Conservation (phyloP, 2,329 filamentous ascomycete species). For the Fusarium penzigii region DNA sequence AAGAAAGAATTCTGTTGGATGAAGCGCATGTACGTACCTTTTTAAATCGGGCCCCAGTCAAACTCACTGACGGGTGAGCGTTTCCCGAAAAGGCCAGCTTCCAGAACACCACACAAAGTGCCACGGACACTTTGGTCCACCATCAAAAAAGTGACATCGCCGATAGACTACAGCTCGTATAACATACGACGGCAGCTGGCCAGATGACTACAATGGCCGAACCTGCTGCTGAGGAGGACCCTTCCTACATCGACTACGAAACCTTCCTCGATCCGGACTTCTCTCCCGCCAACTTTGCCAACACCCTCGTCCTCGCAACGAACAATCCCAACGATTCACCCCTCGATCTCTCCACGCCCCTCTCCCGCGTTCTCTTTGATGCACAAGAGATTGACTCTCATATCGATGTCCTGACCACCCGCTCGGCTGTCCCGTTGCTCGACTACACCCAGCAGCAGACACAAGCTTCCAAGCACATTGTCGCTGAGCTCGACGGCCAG, state of each 20-base stretch:
- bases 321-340: conserved; percentile 91
- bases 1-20: conserved; percentile 3
- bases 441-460: conserved; percentile 75
- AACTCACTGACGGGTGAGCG: conserved; percentile 18
- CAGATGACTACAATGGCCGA: conserved; percentile 12
- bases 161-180: conserved; percentile 3
- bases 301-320: conserved; percentile 82
- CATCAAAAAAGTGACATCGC: conserved; percentile 5
- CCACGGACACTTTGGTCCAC: conserved; percentile 5
- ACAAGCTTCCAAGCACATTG: conserved; percentile 69
- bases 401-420: conserved; percentile 86
- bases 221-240: conserved; percentile 47
- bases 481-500: conserved; percentile 77
- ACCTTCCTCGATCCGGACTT: conserved; percentile 84
- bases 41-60: conserved; percentile 12
- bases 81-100: conserved; percentile 32
- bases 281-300: conserved; percentile 80
- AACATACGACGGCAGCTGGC: not conserved
- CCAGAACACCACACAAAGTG: conserved; percentile 22
- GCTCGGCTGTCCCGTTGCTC: conserved; percentile 79
- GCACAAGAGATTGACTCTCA: conserved; percentile 96
- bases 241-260: conserved; percentile 95
- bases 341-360: conserved; percentile 88
- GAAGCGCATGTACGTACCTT: conserved; percentile 3
- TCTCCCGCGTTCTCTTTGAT: conserved; percentile 93